Base-by-base conservation (phyloP, 2,329 filamentous ascomycete genomes). In the Cytospora piceicola region DNA sequence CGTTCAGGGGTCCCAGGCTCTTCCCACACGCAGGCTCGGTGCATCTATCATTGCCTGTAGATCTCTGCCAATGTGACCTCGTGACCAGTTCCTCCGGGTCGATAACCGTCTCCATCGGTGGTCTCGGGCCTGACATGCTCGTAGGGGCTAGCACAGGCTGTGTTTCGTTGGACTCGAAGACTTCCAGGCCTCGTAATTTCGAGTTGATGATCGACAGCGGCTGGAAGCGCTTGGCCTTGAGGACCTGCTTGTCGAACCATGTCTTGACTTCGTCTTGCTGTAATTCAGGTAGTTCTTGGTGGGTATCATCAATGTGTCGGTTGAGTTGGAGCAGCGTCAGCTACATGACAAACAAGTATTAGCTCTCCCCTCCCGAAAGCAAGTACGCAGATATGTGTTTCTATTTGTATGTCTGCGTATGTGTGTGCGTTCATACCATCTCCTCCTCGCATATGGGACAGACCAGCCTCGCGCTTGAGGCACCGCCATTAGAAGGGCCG, bases 401-500 rank as follows among this genome's bases (percentile, higher is more conserved):
- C 4, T 42, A 7, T 42, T 2, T 17, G 20, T n/a, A 15, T 42
- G 15, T 42, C 2, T 42, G 39, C 20, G 15, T 20, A 8, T 30
- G 20, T 22, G 22, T 9, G 39, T 36, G 14, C 29, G 29, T 52
- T 36, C 57, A 57, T 80, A 95, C 93, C 95, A 99, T 99, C 78
- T 97, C 94, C 79, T 98, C 96, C 72, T 89, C 93, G 78, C 95
- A 99, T 75, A 99, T 99, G n/a, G 95, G 95, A 77, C 95, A 99
- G 63, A 94, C 88, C 66, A 99, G 87, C 76, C 86, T 86, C 70
- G 86, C 86, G 70, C 85, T 86, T 63, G 87, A 80, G 61, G 87
- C 84, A 58, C 80, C 82, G 69, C 84, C 83, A 67, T 81, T 83
- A 61, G 84, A 82, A 22, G 83, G 80, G 12, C 79, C 78, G 27